Base-by-base conservation (phyloP, 345 rosid genomes). In the Hibiscus mutabilis region DNA sequence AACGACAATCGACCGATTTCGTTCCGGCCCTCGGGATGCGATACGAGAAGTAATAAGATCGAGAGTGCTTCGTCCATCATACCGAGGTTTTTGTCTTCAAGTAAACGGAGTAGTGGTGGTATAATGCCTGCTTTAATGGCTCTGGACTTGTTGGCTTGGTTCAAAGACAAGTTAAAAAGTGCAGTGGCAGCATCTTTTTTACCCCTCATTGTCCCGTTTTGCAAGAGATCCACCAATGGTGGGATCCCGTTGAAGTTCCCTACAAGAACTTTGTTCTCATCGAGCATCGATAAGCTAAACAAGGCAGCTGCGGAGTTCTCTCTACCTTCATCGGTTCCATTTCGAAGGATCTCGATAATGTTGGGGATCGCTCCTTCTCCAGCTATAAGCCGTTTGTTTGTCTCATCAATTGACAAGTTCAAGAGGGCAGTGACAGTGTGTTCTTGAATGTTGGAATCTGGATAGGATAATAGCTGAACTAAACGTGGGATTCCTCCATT, bases 131-230 rank as follows among this genome's bases (percentile, higher is more conserved):
- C 88, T 66, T 78, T 77, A 44, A 88, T 83, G 46, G 90, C 90
- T 72, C 82, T 83, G 7, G 77, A 74, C 78, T 86, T 88, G 85
- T 88, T 88, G 60, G 77, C 19, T 51, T 86, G 84, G 80, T 83
- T 85, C 60, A 88, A 60, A 15, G 83, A 81, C 68, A 88, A 51
- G 79, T 86, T 86, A 75, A 88, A 88, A 6, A 88, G 85, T 40
- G 92, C 90, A 1, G 90, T 88, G 11, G 88, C 88, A n/a, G 92
- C 90, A 53, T 86, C 92, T 13, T 88, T 88, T 79, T 83, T 88
- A 1, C 90, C 92, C 65, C 92, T 78, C 49, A 64, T 49, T 4
- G 92, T 80, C 24, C 92, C 92, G 1, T 83, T 69, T 42, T 72
- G 73, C 46, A 88, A 44, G 56, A 88, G 87, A 10, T 79, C 62